Percentiles rank a stretch among this genome's conserved stretches.
These are phyloP conservation scores for Penicillium longicatenatum DNA, from an alignment of 495 filamentous ascomycete species.

Conservation along the genomic window DNA sequence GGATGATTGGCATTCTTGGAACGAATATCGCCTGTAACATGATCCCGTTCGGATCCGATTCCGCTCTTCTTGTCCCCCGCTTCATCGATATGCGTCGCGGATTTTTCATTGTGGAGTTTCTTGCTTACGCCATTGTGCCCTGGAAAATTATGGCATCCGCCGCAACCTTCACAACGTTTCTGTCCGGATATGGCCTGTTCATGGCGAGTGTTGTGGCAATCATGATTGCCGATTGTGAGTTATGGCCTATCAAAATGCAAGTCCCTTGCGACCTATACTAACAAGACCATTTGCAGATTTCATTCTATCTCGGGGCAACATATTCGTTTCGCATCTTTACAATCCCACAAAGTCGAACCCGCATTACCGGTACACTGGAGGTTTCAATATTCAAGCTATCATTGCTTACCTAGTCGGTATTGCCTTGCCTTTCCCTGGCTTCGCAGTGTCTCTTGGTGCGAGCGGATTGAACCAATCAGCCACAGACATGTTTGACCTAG, in stretches of 20 bases:
- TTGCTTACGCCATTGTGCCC: background rate
- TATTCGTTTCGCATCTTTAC: background rate
- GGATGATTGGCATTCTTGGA: background rate
- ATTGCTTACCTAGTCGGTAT: conserved; percentile 5
- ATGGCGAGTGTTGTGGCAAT: background rate
- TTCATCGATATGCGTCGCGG: conserved; percentile 3
- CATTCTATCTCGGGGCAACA: background rate
- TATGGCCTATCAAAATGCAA: background rate
- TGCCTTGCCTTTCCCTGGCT: conserved; percentile 1
- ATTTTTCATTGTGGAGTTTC: background rate
- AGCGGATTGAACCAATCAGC: background rate
- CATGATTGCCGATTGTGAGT: background rate
- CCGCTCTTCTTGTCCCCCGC: background rate
- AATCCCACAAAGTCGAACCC: background rate
- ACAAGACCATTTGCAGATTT: background rate
- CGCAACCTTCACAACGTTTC: background rate
- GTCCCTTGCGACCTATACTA: background rate
- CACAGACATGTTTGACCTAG: background rate
- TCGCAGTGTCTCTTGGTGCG: background rate
- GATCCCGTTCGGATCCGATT: conserved; percentile 5
- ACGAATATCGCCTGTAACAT: conserved; percentile 6
- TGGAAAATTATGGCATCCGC: conserved; percentile 4
- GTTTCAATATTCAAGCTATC: background rate
- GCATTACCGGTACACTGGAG: background rate
- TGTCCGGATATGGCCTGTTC: background rate